Evolutionary conservation across 805 yeast species (phyloP), one percentile per base, ranked within the genome.

Genomic region (Maudiozyma bulderi): DNA sequence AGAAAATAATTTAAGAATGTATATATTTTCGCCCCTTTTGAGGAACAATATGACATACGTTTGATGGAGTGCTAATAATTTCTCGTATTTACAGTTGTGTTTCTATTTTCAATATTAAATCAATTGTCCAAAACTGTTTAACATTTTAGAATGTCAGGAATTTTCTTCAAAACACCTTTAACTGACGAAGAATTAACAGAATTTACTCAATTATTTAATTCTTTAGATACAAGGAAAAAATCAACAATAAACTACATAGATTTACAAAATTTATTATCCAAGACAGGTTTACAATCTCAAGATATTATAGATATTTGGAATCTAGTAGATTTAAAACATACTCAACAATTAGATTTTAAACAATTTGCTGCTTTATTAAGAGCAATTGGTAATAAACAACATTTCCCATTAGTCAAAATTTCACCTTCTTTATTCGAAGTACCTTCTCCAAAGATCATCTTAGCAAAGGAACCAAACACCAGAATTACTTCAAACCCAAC

Each of bases 261-360:
- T 42, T 86, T 95, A 9, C 78, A 93, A 54, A 74, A 86, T 9
- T 74, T 95, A 7, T 80, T 93, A 54, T 95, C 87, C 58, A 84
- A 85, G 51, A 81, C 93, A 4, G 95, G 95, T 1, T 73, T 93
- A 45, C 81, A 93, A 6, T 84, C 93, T 5, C 72, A 81, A 14
- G 69, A 77, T 30, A 72, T 93, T 35, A 95, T 95, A 8, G 90
- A 86, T 66, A 82, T 93, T 54, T 93, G 98, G 98, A 89, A 85
- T 65, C 63, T 84, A 38, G 89, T 96, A 11, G 99, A 93, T 67
- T 76, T 78, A 10, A 82, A 80, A 49, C 86, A 87, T 68, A 74
- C 80, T 53, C 98, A 99, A 0, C 84, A 82, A 59, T 72, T 93
- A 53, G 82, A 82, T 56, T 87, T 84, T 61, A 74, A 76, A 50